phyloP scores from a whole-genome alignment of 345 rosid genomes.

The Citrus trifoliata region DNA sequence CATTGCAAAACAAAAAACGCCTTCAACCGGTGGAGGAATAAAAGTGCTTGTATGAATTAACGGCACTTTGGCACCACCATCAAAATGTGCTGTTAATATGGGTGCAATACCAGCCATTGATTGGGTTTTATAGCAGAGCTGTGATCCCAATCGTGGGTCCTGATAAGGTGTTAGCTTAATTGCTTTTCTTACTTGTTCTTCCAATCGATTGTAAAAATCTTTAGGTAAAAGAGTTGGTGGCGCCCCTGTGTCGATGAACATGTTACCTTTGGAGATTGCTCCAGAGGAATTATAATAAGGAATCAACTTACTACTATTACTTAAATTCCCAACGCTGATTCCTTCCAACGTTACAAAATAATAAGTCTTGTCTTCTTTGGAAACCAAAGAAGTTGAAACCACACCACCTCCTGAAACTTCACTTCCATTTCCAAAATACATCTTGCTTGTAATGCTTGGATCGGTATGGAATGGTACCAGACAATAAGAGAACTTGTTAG shows the following conservation, averaged over 20 bases:
- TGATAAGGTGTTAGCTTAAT: conserved; percentile 3
- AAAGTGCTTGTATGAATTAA: conserved; percentile 22
- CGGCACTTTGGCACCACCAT: conserved; percentile 19
- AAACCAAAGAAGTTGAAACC: conserved; percentile 3
- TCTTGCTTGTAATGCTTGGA: conserved; percentile 5
- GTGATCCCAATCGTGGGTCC: conserved; percentile 1
- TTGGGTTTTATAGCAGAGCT: conserved; percentile 20
- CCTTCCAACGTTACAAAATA: conserved; percentile 11
- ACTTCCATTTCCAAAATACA: background rate
- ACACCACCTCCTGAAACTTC: conserved; percentile 1
- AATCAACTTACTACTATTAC: background rate
- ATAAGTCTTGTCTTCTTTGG: background rate
- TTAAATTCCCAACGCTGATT: conserved; percentile 20
- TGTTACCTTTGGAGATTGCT: conserved; percentile 3
- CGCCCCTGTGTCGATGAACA: conserved; percentile 21
- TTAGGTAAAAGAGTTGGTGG: conserved; percentile 26
- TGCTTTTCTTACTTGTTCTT: background rate
- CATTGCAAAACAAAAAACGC: conserved; percentile 30
- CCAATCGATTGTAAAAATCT: conserved; percentile 17
- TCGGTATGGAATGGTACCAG: background rate
- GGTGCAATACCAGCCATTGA: conserved; percentile 11
- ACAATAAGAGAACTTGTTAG: conserved; percentile 2
- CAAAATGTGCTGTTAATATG: conserved; percentile 18
- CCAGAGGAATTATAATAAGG: background rate
- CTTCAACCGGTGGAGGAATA: conserved; percentile 17